phyloP scores from a whole-genome alignment of 805 yeast species.

The Nakazawaea laoshanensis region DNA sequence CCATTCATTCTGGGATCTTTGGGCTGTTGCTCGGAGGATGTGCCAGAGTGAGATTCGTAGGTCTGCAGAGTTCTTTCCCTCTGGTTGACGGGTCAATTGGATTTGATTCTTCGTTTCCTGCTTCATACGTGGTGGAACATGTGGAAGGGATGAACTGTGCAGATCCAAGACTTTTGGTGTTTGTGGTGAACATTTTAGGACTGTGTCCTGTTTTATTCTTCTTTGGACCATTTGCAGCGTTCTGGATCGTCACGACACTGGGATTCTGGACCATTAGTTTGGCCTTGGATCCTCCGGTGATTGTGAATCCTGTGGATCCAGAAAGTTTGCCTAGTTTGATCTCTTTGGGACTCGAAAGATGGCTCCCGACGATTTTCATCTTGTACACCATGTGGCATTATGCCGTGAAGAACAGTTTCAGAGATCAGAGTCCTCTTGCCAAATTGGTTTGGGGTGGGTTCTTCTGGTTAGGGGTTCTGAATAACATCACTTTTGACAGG shows the following conservation, averaged over 20 bases:
- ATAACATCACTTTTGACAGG: constrained; percentile 82
- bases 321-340: constrained; percentile 52
- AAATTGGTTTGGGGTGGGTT: constrained; percentile 65
- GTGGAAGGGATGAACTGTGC: constrained; percentile 41
- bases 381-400: constrained; percentile 62
- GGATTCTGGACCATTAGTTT: constrained; percentile 83
- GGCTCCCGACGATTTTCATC: constrained; percentile 68
- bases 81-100: constrained; percentile 44
- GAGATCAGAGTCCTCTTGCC: constrained; percentile 22
- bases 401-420: constrained; percentile 42
- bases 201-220: constrained; percentile 57
- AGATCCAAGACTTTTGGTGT: constrained; percentile 58
- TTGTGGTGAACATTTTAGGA: constrained; percentile 48
- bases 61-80: constrained; percentile 41
- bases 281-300: constrained; percentile 71
- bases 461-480: constrained; percentile 78
- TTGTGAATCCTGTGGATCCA: constrained; percentile 43
- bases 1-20: constrained; percentile 74
- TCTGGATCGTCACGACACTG: constrained; percentile 50
- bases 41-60: constrained; percentile 50
- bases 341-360: constrained; percentile 64
- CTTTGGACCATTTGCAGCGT: constrained; percentile 37
- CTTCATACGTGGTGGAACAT: constrained; percentile 41
- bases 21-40: constrained; percentile 77
- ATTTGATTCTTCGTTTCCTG: constrained; percentile 69